Percentiles rank a stretch among this genome's conserved stretches.
Evolutionary conservation across 495 filamentous ascomycete species (phyloP).

Genomic region (Ascodesmis nigricans): DNA sequence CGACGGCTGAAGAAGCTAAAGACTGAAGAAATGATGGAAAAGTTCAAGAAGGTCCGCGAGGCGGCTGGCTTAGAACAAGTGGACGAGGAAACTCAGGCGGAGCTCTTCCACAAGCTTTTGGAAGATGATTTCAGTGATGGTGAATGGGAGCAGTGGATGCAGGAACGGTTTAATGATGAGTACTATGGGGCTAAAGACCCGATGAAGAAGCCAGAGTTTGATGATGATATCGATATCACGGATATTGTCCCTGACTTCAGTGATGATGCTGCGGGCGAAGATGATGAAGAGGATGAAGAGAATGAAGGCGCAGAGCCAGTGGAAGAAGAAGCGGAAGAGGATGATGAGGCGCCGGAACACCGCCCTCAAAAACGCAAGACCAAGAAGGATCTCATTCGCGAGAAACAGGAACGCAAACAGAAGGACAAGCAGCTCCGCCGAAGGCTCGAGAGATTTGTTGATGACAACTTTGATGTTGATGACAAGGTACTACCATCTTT

Average conservation of each 20-base stretch:
- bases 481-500: constrained; percentile 25
- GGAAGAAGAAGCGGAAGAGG: constrained; percentile 25
- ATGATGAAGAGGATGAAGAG: constrained; percentile 30
- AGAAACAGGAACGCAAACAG: constrained; percentile 47
- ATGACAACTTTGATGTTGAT: constrained; percentile 54
- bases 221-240: constrained; percentile 89
- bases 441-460: constrained; percentile 69
- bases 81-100: constrained; percentile 42
- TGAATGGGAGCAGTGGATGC: constrained; percentile 75
- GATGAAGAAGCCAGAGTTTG: constrained; percentile 80
- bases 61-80: constrained; percentile 55
- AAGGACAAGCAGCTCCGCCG: constrained; percentile 53
- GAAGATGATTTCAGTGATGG: constrained; percentile 71
- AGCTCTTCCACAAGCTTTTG: constrained; percentile 60
- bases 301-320: constrained; percentile 25
- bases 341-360: constrained; percentile 23
- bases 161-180: constrained; percentile 57
- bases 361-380: constrained; percentile 36
- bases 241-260: constrained; percentile 76
- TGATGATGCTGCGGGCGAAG: constrained; percentile 31
- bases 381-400: constrained; percentile 39
- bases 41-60: constrained; percentile 60
- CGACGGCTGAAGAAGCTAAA: constrained; percentile 66
- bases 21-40: constrained; percentile 67
- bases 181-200: constrained; percentile 60